Evolutionary conservation across 2,329 filamentous ascomycete species (phyloP), one percentile per base, ranked within the genome.

Genomic region (Pseudopyrenochaeta lycopersici): DNA sequence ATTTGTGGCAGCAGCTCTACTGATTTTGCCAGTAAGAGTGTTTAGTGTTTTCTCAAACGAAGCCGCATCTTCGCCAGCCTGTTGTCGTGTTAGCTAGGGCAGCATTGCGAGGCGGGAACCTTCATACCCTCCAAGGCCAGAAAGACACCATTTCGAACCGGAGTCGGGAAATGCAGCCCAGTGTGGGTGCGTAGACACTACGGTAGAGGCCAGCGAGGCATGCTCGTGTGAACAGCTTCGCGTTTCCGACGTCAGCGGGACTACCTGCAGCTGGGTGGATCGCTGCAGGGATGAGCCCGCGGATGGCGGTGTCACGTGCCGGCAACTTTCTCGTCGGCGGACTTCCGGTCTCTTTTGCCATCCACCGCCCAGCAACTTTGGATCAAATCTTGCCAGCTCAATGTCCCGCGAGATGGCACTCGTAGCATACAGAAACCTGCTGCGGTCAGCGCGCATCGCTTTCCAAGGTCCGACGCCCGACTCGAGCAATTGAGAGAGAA

Each of bases 11-110:
- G 90, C 90, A 2, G 89, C 87, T 59, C 87, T 84, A 35, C 88
- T 83, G 75, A 99, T 97, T 78, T 95, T 97, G 46, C 82, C 81
- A 10, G 93, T 90, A 40, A 99, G 85, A 20, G 86, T 83, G 9
- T 92, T 91, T 27, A 99, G 87, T 2, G 89, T 87, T 81, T 93
- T 97, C 79, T 99, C 95, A 73, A 98, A 99, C 3, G 89, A 91
- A 46, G 92, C 93, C 21, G 95, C 90, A 62, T 93, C 96, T 74
- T 89, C 85, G 70, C 91, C 85, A 77, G 86, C 85, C 92, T 96
- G 52, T 39, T 45, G 50, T 12, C 40, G 45, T 39, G 63, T 65
- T 35, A 69, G 59, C 44, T 60, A 46, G 14, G 23, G 7, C 23
- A 42, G 10, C 4, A 18, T 35, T n/a, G 29, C 20, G 40, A 32